phyloP scores from a whole-genome alignment of 495 filamentous ascomycete genomes.

The Acidiella bohemica region DNA sequence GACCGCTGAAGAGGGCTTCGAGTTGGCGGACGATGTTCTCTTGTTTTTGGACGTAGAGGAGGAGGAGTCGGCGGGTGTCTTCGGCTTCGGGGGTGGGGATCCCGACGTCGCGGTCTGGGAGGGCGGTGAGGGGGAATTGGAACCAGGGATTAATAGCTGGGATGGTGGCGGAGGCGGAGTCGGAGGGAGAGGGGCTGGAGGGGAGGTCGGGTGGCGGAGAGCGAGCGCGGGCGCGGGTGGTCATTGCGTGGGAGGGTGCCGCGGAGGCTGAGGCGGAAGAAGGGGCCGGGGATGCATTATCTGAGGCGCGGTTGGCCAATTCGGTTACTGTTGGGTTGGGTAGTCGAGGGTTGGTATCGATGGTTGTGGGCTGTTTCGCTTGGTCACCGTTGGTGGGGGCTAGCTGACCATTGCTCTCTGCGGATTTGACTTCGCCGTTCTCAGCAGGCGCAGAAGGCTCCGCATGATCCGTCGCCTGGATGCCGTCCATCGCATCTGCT shows the following conservation, averaged over 20 bases:
- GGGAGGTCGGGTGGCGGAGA: conserved; percentile 25
- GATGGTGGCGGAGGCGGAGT: conserved; percentile 30
- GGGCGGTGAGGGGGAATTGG: conserved; percentile 51
- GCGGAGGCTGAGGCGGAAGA: conserved; percentile 25
- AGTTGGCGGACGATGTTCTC: conserved; percentile 83
- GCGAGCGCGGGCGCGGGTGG: conserved; percentile 54
- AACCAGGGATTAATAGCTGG: conserved; percentile 67
- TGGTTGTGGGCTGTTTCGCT: neutral
- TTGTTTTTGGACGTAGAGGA: conserved; percentile 85
- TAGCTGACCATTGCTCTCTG: neutral
- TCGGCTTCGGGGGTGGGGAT: conserved; percentile 73
- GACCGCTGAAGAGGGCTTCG: conserved; percentile 56
- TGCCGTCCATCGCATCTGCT: conserved; percentile 11
- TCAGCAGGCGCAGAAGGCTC: neutral
- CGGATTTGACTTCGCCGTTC: no score
- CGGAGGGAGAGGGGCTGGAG: conserved; percentile 27
- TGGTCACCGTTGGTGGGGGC: no score
- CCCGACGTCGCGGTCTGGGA: conserved; percentile 65
- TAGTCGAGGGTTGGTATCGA: conserved; percentile 3
- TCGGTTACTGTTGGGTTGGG: conserved; percentile 7
- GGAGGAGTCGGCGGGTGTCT: conserved; percentile 69
- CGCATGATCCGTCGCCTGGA: conserved; percentile 7
- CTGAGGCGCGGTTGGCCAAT: conserved; percentile 10
- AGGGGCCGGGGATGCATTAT: conserved; percentile 10
- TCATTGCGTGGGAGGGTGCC: conserved; percentile 48